These are phyloP conservation scores for Lactarius pseudohatsudake DNA, from an alignment of 768 basidiomycete species.

Conservation along the genomic window DNA sequence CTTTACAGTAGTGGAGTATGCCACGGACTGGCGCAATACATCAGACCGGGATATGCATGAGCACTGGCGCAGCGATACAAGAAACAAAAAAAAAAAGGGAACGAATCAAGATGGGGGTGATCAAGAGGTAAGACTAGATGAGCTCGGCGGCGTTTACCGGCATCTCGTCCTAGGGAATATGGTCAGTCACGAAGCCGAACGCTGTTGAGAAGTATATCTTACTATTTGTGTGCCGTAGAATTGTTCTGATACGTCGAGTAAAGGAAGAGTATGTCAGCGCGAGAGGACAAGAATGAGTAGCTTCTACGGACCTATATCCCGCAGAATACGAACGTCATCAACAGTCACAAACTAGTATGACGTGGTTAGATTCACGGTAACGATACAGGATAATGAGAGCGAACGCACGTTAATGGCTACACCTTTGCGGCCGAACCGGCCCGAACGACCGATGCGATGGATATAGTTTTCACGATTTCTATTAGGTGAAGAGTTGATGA, in stretches of 20 bases:
- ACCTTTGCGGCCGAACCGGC: conserved; percentile 98
- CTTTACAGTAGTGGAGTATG: conserved; percentile 20
- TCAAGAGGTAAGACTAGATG: conserved; percentile 52
- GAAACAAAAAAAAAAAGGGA: conserved; percentile 1
- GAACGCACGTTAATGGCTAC: conserved; percentile 95
- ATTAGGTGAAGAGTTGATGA: conserved; percentile 15
- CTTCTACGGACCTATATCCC: conserved; percentile 80
- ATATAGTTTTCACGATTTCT: conserved; percentile 99
- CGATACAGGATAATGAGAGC: not conserved
- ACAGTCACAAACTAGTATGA: conserved; percentile 78
- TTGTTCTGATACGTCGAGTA: conserved; percentile 61
- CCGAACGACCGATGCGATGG: conserved; percentile 98
- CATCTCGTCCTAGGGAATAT: conserved; percentile 83
- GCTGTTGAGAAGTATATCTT: conserved; percentile 33
- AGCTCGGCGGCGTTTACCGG: conserved; percentile 97
- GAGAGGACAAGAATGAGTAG: conserved; percentile 1
- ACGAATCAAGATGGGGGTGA: not conserved
- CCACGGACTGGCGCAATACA: conserved; percentile 16
- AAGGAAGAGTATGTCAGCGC: not conserved
- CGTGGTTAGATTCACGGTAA: conserved; percentile 5
- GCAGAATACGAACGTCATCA: conserved; percentile 93
- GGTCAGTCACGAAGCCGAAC: conserved; percentile 30
- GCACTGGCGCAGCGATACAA: conserved; percentile 20
- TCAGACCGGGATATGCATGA: conserved; percentile 5
- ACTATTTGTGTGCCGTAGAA: conserved; percentile 96